Base-by-base conservation (phyloP, 352 stramenopile genomes). In the Globisporangium megalacanthum region DNA sequence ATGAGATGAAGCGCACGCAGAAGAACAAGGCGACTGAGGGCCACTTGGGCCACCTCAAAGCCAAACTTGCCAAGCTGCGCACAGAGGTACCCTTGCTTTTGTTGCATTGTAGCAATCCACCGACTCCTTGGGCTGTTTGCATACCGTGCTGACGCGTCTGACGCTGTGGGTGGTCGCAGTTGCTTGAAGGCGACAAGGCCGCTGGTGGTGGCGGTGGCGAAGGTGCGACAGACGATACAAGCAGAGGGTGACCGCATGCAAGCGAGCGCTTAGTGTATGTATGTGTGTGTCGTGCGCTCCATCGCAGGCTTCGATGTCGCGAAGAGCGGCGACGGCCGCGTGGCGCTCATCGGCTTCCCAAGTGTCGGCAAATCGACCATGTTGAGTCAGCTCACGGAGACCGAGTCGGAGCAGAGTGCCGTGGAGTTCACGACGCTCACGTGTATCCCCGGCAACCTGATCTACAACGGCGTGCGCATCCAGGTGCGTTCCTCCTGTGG, bases 401-500 rank as follows among this genome's bases (percentile, higher is more conserved):
- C 97, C 17, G 82, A 98, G 72, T 98, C 88, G 17, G 94, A 98
- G 74, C 92, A 94, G 22, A 98, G 96, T 20, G 88, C 93, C 7
- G 98, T 99, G 54, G 97, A 99, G 75, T 99, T 99, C 71, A 99
- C 97, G 8, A 99, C 97, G 48, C 66, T 99, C 14, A 99, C 97
- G 22, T 99, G 96, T 66, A 99, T 99, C 62, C 97, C 97, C 31
- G 97, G 96, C 35, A 97, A 97, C 70, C 69, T 98, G 55, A 87
- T 97, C 56, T 98, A 98, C 81, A 97, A 97, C 68, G 92, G 97
- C 61, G 92, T 96, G 39, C 92, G 94, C 66, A 98, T 99, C 56
- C 97, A 99, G 70, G 79, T 90, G 29, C 50, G 66, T 8, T 64
- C 2, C 20, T 59, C 0, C 15, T 29, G 29, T 52, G 6, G 10